A percentile compares a stretch with the other conserved stretches of the same genome.
These are phyloP conservation scores for Tulasnella sp. DNA, from an alignment of 768 basidiomycete species.

Conservation along the genomic window DNA sequence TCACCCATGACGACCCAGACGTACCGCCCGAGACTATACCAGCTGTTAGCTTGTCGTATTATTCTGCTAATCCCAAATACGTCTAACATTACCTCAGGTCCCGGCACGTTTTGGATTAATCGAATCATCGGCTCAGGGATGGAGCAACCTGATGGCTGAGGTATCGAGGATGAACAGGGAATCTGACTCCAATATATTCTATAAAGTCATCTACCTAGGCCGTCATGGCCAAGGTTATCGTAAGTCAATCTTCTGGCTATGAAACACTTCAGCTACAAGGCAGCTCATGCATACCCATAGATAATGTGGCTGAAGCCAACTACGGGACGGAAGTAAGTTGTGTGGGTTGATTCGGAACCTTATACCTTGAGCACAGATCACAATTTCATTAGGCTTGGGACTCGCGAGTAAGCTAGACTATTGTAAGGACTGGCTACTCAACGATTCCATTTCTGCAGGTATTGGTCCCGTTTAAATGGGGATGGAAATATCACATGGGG, in stretches of 20 bases:
- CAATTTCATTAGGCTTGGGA: slow-evolving; percentile 38
- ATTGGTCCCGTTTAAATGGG: slow-evolving; percentile 28
- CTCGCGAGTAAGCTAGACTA: slow-evolving; percentile 31
- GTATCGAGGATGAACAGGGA: slow-evolving; percentile 37
- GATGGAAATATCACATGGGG: slow-evolving; percentile 62
- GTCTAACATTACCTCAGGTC: slow-evolving; percentile 29
- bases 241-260: slow-evolving; percentile 26
- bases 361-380: background rate
- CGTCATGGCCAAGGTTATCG: slow-evolving; percentile 66
- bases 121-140: slow-evolving; percentile 37
- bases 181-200: slow-evolving; percentile 30
- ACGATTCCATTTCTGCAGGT: slow-evolving; percentile 1
- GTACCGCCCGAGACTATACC: slow-evolving; percentile 23
- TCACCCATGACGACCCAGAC: slow-evolving; percentile 30
- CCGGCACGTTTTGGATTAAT: slow-evolving; percentile 46
- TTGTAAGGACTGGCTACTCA: background rate
- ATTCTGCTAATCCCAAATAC: background rate
- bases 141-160: slow-evolving; percentile 33
- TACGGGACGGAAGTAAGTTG: slow-evolving; percentile 36
- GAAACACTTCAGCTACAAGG: background rate
- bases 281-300: slow-evolving; percentile 3
- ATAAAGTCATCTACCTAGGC: slow-evolving; percentile 53
- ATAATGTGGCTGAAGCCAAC: slow-evolving; percentile 51
- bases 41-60: slow-evolving; percentile 20
- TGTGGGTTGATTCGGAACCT: background rate